Evolutionary conservation across 2,329 filamentous ascomycete genomes (phyloP).

Genomic region (Spiromastix sp.): DNA sequence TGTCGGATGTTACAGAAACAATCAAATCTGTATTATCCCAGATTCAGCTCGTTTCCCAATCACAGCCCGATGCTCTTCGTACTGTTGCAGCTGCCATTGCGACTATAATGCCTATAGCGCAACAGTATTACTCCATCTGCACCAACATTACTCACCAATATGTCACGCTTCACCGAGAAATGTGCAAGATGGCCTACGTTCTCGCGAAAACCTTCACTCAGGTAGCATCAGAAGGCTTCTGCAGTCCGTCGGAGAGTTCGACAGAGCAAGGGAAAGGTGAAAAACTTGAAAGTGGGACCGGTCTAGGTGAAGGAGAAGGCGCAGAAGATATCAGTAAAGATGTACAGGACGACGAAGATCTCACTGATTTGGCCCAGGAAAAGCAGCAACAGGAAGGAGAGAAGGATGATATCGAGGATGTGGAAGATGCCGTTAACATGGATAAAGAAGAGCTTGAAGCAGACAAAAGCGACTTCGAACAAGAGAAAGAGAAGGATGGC

Average conservation of each 20-base stretch:
- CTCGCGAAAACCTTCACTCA: slow-evolving; percentile 69
- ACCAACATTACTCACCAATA: slow-evolving; percentile 49
- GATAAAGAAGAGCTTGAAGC: slow-evolving; percentile 87
- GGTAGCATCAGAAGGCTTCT: slow-evolving; percentile 79
- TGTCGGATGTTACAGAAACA: slow-evolving; percentile 42
- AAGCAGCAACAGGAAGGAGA: slow-evolving; percentile 45
- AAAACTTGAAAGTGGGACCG: slow-evolving; percentile 81
- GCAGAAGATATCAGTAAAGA: slow-evolving; percentile 98
- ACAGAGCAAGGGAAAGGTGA: slow-evolving; percentile 60
- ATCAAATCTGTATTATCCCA: slow-evolving; percentile 36
- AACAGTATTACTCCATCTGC: slow-evolving; percentile 59
- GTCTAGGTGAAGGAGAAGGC: slow-evolving; percentile 87
- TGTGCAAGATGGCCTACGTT: slow-evolving; percentile 63
- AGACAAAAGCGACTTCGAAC: slow-evolving; percentile 54
- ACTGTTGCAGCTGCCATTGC: slow-evolving; percentile 49
- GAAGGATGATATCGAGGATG: slow-evolving; percentile 34
- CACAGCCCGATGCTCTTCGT: slow-evolving; percentile 31
- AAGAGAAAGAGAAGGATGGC: slow-evolving; percentile 46
- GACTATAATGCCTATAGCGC: slow-evolving; percentile 58
- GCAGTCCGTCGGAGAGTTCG: slow-evolving; percentile 73
- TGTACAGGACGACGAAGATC: slow-evolving; percentile 82
- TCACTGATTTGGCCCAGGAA: slow-evolving; percentile 84
- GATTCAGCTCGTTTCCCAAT: slow-evolving; percentile 37
- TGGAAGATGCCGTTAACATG: slow-evolving; percentile 41
- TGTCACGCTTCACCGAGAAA: slow-evolving; percentile 55